Percentiles rank a stretch among this genome's conserved stretches.
These are phyloP conservation scores for Cucurbitaria berberidis DNA, from an alignment of 2,329 filamentous ascomycete species.

Conservation along the genomic window DNA sequence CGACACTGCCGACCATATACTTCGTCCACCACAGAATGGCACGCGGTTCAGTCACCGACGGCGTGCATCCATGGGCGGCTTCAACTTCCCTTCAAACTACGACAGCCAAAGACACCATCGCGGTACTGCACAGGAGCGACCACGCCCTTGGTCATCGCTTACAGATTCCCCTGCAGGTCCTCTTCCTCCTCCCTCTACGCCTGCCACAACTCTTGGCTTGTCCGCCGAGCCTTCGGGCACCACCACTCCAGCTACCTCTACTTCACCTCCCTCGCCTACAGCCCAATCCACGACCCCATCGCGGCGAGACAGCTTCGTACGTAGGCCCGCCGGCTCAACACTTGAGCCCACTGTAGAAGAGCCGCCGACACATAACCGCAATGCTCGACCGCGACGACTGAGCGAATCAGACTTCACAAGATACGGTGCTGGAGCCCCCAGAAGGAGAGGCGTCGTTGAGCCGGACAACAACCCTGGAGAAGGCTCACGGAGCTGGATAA, in stretches of 20 bases:
- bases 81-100: constrained; percentile 58
- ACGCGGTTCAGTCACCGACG: constrained; percentile 62
- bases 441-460: constrained; percentile 68
- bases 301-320: constrained; percentile 50
- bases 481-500: constrained; percentile 70
- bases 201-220: constrained; percentile 62
- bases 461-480: constrained; percentile 62
- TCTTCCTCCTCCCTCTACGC: constrained; percentile 67
- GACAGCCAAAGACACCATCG: constrained; percentile 62
- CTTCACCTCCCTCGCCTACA: constrained; percentile 45
- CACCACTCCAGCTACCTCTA: constrained; percentile 47
- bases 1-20: constrained; percentile 57
- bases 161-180: constrained; percentile 65
- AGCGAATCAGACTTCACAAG: constrained; percentile 67
- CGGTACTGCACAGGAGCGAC: constrained; percentile 47
- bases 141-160: constrained; percentile 52
- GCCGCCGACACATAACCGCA: constrained; percentile 46
- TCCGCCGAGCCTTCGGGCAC: constrained; percentile 61
- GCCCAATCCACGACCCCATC: constrained; percentile 44
- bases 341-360: constrained; percentile 53
- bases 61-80: constrained; percentile 61
- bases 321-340: constrained; percentile 48
- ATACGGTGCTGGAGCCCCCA: constrained; percentile 67
- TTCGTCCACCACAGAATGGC: constrained; percentile 61
- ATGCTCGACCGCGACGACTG: constrained; percentile 60